Evolutionary conservation across 345 rosid species (phyloP).

Genomic region (Microcos paniculata): DNA sequence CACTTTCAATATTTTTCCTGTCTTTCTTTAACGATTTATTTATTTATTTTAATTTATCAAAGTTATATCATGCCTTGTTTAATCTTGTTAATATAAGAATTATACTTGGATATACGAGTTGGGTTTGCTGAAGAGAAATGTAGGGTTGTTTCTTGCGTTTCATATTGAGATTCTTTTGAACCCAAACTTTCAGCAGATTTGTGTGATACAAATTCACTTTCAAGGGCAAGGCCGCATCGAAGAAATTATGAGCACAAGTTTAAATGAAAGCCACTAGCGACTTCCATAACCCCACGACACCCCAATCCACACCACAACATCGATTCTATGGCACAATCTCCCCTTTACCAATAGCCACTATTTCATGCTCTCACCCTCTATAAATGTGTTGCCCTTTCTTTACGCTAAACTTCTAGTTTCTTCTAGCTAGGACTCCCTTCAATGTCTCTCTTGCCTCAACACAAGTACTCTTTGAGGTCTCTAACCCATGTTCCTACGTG

Average conservation of each 20-base stretch:
- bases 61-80: too few species aligned
- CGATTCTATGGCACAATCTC: not conserved
- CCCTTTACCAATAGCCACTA: conserved; percentile 14
- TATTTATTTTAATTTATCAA: too few species aligned
- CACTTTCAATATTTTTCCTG: too few species aligned
- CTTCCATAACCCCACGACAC: conserved; percentile 50
- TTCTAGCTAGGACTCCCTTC: conserved; percentile 13
- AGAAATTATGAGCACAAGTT: not conserved
- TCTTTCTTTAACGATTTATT: too few species aligned
- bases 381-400: not conserved
- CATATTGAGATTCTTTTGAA: not conserved
- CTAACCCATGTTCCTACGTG: conserved; percentile 20
- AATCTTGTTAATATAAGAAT: too few species aligned
- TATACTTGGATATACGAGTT: not conserved
- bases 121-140: not conserved
- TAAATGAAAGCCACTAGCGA: conserved; percentile 18
- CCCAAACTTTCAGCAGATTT: not conserved
- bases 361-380: conserved; percentile 12
- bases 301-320: conserved; percentile 29
- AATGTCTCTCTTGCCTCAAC: conserved; percentile 58
- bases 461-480: conserved; percentile 37
- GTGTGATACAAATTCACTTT: conserved; percentile 1
- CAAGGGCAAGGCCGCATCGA: not conserved
- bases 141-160: not conserved
- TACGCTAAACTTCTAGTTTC: not conserved